A percentile compares a stretch with the other conserved stretches of the same genome.
Conservation (phyloP, 2,329 filamentous ascomycete genomes). For the Aspergillus novofumigatus region DNA sequence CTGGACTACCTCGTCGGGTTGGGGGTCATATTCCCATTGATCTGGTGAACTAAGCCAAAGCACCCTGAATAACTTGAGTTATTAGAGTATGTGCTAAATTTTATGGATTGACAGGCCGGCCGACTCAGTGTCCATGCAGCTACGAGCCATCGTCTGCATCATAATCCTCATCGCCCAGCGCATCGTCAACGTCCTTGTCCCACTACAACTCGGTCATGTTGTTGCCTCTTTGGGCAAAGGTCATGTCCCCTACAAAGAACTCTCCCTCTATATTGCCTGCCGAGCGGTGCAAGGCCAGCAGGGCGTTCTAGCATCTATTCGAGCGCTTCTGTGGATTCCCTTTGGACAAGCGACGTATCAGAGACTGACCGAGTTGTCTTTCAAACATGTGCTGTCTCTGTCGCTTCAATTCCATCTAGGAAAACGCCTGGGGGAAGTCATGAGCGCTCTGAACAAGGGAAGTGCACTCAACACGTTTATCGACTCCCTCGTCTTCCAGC, state of each 20-base stretch:
- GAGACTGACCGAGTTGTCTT: slow-evolving; percentile 82
- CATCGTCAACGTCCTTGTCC: slow-evolving; percentile 75
- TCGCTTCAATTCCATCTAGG: slow-evolving; percentile 57
- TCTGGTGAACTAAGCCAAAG: too few species aligned
- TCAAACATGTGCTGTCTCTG: slow-evolving; percentile 88
- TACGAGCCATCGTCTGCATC: slow-evolving; percentile 63
- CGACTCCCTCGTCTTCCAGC: slow-evolving; percentile 61
- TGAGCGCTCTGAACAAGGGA: slow-evolving; percentile 48
- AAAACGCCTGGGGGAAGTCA: slow-evolving; percentile 50
- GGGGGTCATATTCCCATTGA: too few species aligned
- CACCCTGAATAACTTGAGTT: too few species aligned
- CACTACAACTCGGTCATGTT: slow-evolving; percentile 70
- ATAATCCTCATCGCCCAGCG: slow-evolving; percentile 72
- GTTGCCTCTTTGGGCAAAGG: slow-evolving; percentile 61
- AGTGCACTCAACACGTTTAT: slow-evolving; percentile 50
- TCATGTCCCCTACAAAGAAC: slow-evolving; percentile 65
- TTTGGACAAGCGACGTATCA: slow-evolving; percentile 91
- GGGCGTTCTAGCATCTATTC: slow-evolving; percentile 72
- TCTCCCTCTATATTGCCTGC: slow-evolving; percentile 68
- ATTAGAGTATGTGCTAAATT: too few species aligned
- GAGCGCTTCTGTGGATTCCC: slow-evolving; percentile 87
- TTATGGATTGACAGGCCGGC: too few species aligned
- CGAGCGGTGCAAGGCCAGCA: slow-evolving; percentile 79
- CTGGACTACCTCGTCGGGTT: too few species aligned
- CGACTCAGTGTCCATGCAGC: too few species aligned